phyloP scores from a whole-genome alignment of 2,329 filamentous ascomycete genomes.

The Trichoderma breve region DNA sequence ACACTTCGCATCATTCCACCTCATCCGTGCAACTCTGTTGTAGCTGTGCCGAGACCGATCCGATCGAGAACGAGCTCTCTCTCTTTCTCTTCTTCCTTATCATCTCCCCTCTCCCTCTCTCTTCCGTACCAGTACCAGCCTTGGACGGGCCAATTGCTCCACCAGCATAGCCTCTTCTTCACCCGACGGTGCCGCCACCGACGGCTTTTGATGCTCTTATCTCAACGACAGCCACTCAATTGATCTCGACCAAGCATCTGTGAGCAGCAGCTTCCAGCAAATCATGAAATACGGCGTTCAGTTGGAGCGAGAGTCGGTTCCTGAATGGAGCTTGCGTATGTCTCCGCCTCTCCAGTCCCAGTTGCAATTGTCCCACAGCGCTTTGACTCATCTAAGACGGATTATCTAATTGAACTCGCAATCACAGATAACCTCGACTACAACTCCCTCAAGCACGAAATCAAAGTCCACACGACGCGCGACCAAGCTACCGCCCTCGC shows the following conservation, averaged over 20 bases:
- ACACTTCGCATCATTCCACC: neutral
- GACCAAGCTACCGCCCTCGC: constrained; percentile 67
- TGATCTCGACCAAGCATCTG: neutral
- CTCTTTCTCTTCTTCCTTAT: neutral
- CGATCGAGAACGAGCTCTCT: neutral
- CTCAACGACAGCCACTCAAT: neutral
- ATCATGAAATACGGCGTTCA: constrained; percentile 49
- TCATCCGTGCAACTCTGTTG: neutral
- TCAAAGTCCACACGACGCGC: constrained; percentile 74
- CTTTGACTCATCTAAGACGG: neutral
- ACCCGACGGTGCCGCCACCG: neutral
- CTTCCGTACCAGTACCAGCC: neutral
- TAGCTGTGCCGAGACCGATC: neutral
- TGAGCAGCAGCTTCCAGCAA: neutral
- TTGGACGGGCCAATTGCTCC: neutral
- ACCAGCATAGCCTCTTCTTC: neutral
- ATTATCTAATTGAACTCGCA: neutral
- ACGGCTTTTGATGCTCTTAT: neutral
- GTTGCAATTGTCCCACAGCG: constrained; percentile 12
- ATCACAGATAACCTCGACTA: constrained; percentile 79
- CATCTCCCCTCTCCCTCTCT: neutral
- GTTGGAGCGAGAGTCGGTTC: constrained; percentile 72
- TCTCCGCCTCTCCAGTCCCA: constrained; percentile 22
- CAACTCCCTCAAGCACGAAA: constrained; percentile 79
- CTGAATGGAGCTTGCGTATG: constrained; percentile 76